Evolutionary conservation across 148 eudicot species (phyloP).

Genomic region (Pharnaceum exiguum): DNA sequence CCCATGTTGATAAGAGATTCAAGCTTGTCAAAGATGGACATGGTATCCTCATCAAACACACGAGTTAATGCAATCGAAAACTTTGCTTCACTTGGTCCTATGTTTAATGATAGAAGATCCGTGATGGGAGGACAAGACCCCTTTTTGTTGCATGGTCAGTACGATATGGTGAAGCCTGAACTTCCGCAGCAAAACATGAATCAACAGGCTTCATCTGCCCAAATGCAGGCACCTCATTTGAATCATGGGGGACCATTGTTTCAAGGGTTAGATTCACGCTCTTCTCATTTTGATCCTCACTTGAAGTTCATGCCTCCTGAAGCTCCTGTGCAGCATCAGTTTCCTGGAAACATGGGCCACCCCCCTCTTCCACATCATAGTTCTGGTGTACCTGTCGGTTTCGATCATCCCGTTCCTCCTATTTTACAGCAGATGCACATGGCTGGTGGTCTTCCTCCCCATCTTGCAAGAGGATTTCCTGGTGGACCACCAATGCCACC

Average conservation of each 20-base stretch:
- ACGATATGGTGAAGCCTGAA: constrained; percentile 44
- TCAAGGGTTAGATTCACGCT: constrained; percentile 50
- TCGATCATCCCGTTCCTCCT: constrained; percentile 53
- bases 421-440: constrained; percentile 67
- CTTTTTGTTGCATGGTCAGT: constrained; percentile 39
- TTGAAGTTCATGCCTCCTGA: constrained; percentile 59
- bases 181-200: constrained; percentile 43
- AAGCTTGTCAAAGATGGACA: constrained; percentile 21
- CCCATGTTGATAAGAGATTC: constrained; percentile 25
- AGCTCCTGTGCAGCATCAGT: constrained; percentile 43
- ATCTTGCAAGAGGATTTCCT: constrained; percentile 39
- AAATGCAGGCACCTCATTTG: constrained; percentile 45
- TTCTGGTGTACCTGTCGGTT: constrained; percentile 41
- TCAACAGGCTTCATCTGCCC: constrained; percentile 44
- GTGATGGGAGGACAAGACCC: constrained; percentile 34
- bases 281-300: constrained; percentile 57
- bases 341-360: constrained; percentile 47
- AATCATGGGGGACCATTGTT: constrained; percentile 47
- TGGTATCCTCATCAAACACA: constrained; percentile 30
- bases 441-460: constrained; percentile 50
- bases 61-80: constrained; percentile 47
- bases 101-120: constrained; percentile 36
- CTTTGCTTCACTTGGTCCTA: constrained; percentile 44
- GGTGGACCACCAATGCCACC: constrained; percentile 45
- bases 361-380: constrained; percentile 54